Evolutionary conservation across 371 early-diverging fungal genomes (phyloP), one percentile per base, ranked within the genome.

Genomic region (Lichtheimia corymbifera): DNA sequence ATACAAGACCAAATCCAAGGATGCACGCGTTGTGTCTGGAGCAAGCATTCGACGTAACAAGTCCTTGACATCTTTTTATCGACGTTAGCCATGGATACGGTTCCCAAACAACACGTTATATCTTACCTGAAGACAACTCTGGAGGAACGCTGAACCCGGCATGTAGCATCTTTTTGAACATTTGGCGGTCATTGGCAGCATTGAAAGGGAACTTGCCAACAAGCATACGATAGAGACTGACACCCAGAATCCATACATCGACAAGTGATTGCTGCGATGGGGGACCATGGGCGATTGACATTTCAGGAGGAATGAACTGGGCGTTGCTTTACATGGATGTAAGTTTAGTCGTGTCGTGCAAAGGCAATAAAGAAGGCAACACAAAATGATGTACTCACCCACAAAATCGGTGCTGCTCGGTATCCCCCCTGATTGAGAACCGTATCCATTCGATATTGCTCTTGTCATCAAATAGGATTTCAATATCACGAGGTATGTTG

Each of bases 261-360:
- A 62, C 63, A 42, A 59, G 42, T 17, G 61, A 62, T 47, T 63
- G 35, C 30, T 65, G 44, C 47, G 67, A 73, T 4, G 20, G 15
- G 2, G 58, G 9, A 17, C 40, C 35, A 4, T 30, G 43, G 20
- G 53, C 27, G 14, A 55, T n/a, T 5, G 44, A 61, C 40, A 73
- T 43, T 43, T 80, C 80, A 2, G 80, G 80, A 24, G 80, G 70
- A 22, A 80, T 62, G 50, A 73, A 79, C 47, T 79, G 79, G 25
- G 58, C 49, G 22, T 69, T 66, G 30, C 74, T 76, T 58, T 53
- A 56, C 13, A 49, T n/a, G 15, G 7, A 28, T 4, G 11, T 35
- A 35, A 35, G 11, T 11, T 35, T 35, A 35, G 35, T 35, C 35
- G 6, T 9, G 35, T 35, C 9, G 11, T 35, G 28, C n/a, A 55